Conservation (phyloP, 805 yeast species). For the Saccharomyces cerevisiae region DNA sequence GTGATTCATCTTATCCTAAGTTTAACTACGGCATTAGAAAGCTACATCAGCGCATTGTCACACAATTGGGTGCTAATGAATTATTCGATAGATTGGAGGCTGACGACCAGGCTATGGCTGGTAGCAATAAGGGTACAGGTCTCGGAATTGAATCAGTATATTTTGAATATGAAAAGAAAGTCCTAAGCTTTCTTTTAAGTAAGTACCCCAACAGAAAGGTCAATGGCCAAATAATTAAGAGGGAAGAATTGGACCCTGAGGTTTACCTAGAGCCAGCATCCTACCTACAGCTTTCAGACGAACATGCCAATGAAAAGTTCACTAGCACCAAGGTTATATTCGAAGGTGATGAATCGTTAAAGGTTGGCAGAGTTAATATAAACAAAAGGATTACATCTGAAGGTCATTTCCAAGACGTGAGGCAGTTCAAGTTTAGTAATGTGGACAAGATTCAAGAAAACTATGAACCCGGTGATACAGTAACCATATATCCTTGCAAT, state of each 20-base stretch:
- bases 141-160: constrained; percentile 60
- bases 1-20: constrained; percentile 85
- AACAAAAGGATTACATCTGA: constrained; percentile 58
- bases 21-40: constrained; percentile 85
- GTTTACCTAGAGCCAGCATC: constrained; percentile 24
- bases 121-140: constrained; percentile 34
- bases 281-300: constrained; percentile 11
- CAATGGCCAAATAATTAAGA: constrained; percentile 5
- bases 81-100: constrained; percentile 73
- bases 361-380: constrained; percentile 37
- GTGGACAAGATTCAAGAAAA: constrained; percentile 15
- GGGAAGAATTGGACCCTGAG: constrained; percentile 18
- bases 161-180: constrained; percentile 57
- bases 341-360: constrained; percentile 13
- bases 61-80: constrained; percentile 76
- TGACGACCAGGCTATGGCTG: constrained; percentile 75
- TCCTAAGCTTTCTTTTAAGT: constrained; percentile 33
- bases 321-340: constrained; percentile 4
- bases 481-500: constrained; percentile 70
- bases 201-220: constrained; percentile 32
- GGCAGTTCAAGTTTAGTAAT: constrained; percentile 45
- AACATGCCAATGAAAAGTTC: neutral
- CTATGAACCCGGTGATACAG: constrained; percentile 74
- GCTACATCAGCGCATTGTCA: constrained; percentile 58
- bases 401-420: constrained; percentile 86